Evolutionary conservation across 1,284 basidiomycete species (phyloP).

Genomic region (Stygiomarasmius scandens): DNA sequence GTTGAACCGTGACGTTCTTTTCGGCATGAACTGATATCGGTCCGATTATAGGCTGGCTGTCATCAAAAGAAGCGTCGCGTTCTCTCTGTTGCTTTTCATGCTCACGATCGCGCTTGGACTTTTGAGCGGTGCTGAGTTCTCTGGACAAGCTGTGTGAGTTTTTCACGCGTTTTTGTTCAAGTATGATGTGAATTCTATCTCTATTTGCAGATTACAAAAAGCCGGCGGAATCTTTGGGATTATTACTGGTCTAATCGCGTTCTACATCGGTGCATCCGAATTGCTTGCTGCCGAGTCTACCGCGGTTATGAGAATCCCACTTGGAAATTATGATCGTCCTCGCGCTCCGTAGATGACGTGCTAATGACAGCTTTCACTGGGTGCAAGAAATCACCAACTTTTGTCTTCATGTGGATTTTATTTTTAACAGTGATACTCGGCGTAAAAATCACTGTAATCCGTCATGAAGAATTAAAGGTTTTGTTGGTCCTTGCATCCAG

Average conservation of each 20-base stretch:
- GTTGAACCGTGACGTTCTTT: no score
- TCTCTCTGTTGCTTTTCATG: constrained; percentile 32
- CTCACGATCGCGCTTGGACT: constrained; percentile 63
- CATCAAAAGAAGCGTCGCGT: constrained; percentile 12
- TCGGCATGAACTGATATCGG: not conserved
- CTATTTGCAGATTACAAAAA: constrained; percentile 39
- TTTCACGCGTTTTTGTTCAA: constrained; percentile 22
- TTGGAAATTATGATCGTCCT: constrained; percentile 1
- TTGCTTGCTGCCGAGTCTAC: constrained; percentile 38
- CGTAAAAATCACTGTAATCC: no score
- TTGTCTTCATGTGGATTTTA: no score
- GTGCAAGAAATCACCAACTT: no score
- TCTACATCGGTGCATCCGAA: constrained; percentile 67
- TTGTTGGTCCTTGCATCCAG: no score
- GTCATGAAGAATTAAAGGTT: no score
- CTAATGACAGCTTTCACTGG: no score
- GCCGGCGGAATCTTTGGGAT: constrained; percentile 80
- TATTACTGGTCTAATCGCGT: constrained; percentile 67
- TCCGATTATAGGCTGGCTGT: constrained; percentile 10
- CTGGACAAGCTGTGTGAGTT: constrained; percentile 26
- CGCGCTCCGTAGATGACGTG: no score
- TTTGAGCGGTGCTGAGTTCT: constrained; percentile 48
- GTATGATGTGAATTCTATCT: not conserved
- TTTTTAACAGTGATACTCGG: no score
- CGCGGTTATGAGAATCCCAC: constrained; percentile 13